phyloP scores from a whole-genome alignment of 345 rosid species.

The Alliaria petiolata region DNA sequence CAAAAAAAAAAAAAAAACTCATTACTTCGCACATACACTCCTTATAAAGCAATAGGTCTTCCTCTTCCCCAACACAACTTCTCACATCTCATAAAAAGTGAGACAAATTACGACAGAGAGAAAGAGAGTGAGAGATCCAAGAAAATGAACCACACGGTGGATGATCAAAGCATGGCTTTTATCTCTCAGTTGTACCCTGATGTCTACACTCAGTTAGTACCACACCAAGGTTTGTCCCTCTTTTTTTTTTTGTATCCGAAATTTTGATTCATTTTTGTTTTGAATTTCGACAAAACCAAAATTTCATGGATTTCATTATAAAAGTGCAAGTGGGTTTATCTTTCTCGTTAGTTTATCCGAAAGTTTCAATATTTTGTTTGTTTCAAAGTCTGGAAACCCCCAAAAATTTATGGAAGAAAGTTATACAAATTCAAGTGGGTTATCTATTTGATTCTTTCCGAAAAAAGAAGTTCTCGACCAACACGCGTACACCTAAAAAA shows the following conservation, averaged over 20 bases:
- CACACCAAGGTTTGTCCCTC: constrained; percentile 52
- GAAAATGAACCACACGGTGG: constrained; percentile 31
- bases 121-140: not conserved
- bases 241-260: not conserved
- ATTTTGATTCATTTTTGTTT: not conserved
- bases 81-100: constrained; percentile 34
- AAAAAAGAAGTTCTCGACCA: not conserved
- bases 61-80: constrained; percentile 33
- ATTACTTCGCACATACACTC: constrained; percentile 15
- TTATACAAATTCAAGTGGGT: constrained; percentile 7
- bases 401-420: not conserved
- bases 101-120: constrained; percentile 20
- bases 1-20: not conserved
- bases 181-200: constrained; percentile 60
- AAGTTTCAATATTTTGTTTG: not conserved
- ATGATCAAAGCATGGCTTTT: constrained; percentile 45
- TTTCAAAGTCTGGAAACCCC: not conserved
- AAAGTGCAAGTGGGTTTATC: constrained; percentile 1
- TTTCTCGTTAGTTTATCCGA: not conserved
- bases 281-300: not conserved
- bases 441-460: not conserved
- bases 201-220: constrained; percentile 41
- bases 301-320: constrained; percentile 1
- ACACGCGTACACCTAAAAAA: constrained; percentile 9
- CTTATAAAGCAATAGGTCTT: constrained; percentile 38